These are phyloP conservation scores for Vaccinium myrtillus DNA, from an alignment of 148 eudicot genomes.

Conservation along the genomic window DNA sequence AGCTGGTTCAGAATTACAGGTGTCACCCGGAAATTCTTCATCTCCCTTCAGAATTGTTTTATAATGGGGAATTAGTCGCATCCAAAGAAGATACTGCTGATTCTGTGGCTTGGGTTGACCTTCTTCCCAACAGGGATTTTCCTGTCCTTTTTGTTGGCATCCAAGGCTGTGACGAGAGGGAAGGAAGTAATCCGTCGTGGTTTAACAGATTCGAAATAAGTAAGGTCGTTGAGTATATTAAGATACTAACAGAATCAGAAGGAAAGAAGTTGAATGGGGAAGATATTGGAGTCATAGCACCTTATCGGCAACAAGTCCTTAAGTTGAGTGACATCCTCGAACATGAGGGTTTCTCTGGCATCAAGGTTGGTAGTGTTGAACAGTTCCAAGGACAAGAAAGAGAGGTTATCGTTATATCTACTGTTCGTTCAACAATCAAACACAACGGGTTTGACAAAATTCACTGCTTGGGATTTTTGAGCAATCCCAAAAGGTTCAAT, in stretches of 20 bases:
- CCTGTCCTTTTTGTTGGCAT: slow-evolving; percentile 79
- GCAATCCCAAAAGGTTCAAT: slow-evolving; percentile 90
- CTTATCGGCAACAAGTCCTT: slow-evolving; percentile 86
- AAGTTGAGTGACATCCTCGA: slow-evolving; percentile 72
- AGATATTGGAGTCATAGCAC: slow-evolving; percentile 87
- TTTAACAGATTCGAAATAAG: slow-evolving; percentile 94
- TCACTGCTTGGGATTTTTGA: slow-evolving; percentile 79
- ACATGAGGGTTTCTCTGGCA: slow-evolving; percentile 26
- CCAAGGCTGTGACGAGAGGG: slow-evolving; percentile 91
- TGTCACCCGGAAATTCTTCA: slow-evolving; percentile 72
- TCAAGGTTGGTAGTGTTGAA: slow-evolving; percentile 93
- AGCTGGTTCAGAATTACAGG: slow-evolving; percentile 67
- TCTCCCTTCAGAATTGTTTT: slow-evolving; percentile 80
- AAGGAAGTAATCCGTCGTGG: slow-evolving; percentile 97
- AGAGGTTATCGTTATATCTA: slow-evolving; percentile 77
- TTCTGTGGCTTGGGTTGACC: slow-evolving; percentile 41
- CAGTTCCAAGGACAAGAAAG: slow-evolving; percentile 97
- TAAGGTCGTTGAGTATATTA: slow-evolving; percentile 66
- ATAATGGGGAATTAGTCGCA: slow-evolving; percentile 59
- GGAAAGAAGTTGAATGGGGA: slow-evolving; percentile 37
- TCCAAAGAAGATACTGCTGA: slow-evolving; percentile 36
- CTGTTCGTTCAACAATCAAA: slow-evolving; percentile 81
- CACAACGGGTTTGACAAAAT: slow-evolving; percentile 74
- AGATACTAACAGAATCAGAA: slow-evolving; percentile 37
- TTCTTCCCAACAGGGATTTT: slow-evolving; percentile 67